Base-by-base conservation (phyloP, 768 basidiomycete genomes). In the Mycena pura region DNA sequence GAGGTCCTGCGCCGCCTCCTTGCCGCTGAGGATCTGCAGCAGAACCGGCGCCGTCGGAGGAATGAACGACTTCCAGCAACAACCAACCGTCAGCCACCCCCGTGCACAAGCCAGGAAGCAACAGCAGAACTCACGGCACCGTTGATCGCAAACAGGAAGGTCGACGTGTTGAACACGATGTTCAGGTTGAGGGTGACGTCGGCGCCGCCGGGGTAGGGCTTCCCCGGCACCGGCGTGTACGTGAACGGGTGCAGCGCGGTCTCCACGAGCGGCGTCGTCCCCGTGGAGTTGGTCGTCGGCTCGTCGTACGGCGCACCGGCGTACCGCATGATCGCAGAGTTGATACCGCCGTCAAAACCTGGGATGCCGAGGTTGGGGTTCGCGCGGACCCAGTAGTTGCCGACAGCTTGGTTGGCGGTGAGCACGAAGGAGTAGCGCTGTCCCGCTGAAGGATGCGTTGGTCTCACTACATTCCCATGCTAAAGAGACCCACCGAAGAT, bases 1-100 rank as follows among this genome's bases (percentile, higher is more conserved):
- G 21, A 86, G 63, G 32, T 79, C 76, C 28, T 77, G 73, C 0
- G 81, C 77, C 1, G 57, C 63, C n/a, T 73, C 70, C 3, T 77
- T 73, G 11, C 83, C 83, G 58, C 79, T 82, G 22, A 85, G 62
- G 45, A 85, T 81, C 63, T 85, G 82, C 15, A 85, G 74, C 7
- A 86, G 70, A 2, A 82, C 80, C 0, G 84, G 84, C 0, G 77
- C 74, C 22, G 70, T 73, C 0, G 83, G 83, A 2, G 79, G 70
- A 3, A 54, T 47, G 40, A 74, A 80, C 1, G 74, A 45, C 63
- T 64, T 19, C 2, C 21, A 7, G 6, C 51, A 24, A 6, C 36
- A 39, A 6, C n/a, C 51, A 24, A 14, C n/a, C 2, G 19, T 43
- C 28, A 49, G 29, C 40, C 11, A 38, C 13, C 13, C 36, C 36